Evolutionary conservation across 1,284 basidiomycete genomes (phyloP), one percentile per base, ranked within the genome.

Genomic region (Ustilago bromivora): DNA sequence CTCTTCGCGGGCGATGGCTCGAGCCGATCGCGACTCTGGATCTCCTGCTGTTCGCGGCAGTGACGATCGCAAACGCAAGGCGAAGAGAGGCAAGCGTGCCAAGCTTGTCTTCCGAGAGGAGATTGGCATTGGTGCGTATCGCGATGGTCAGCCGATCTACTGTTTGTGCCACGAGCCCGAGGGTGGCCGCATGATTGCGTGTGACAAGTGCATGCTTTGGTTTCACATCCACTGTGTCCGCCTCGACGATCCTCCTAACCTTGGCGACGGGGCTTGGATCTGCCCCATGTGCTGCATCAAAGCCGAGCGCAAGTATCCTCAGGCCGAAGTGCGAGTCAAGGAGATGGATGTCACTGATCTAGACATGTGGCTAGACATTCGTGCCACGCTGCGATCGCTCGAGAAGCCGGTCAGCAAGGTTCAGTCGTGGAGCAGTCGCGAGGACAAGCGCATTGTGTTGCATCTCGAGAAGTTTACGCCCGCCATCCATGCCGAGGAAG

Each of bases 241-340:
- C 49, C 77, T 85, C 38, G 71, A 69, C n/a, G 76, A 83, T 17
- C 70, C 72, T 15, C 64, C 67, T 28, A 77, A 80, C 17, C 68
- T 79, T 28, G 74, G 72, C 31, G 71, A 78, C 55, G 76, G 82
- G 59, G 61, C 66, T 1, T 86, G 84, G 84, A 79, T 71, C 53
- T 86, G 85, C 51, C 85, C 85, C 5, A 80, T 85, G 76, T 86
- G 85, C 72, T 85, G 82, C 57, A 73, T 84, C 76, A 86, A 85
- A 70, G 71, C 79, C 46, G 82, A 84, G 61, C 76, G 76, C 52
- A 75, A 77, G 66, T 86, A 86, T 64, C 77, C 82, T 32, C 70
- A 76, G 40, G 83, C 84, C 10, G 84, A 85, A 57, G 81, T 86
- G 52, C 71, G 79, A 57, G 82, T 86, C 62, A 78, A 73, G 55